Evolutionary conservation across 306 rosid species (phyloP), one percentile per base, ranked within the genome.

Genomic region (Prunus davidiana): DNA sequence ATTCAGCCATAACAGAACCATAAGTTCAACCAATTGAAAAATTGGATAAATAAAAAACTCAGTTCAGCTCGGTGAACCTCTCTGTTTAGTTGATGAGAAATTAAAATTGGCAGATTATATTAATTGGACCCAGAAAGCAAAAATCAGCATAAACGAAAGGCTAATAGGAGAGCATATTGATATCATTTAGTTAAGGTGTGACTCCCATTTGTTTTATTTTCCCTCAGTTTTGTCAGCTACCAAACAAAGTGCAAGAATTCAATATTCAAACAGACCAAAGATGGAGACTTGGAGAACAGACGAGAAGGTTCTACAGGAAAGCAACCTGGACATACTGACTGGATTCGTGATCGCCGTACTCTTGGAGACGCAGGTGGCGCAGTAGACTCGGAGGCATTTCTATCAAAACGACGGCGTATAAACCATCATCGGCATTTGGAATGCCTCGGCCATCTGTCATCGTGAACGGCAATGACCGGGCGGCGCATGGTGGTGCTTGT

Each of bases 281-380:
- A 43, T 50, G 2, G 51, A 38, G 55, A 16, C 32, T 11, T 34
- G 49, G 51, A 34, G 13, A 60, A 38, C 43, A 38, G 9, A 38
- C 43, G 43, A 38, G 9, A 38, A 38, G 43, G 43, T 38, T 38
- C 43, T 38, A 38, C 43, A 61, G 56, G 28, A 30, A 3, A 63
- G 24, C 65, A 67, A 90, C 92, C 96, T 88, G 75, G 86, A 77
- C 92, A 90, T 88, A 79, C 68, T 67, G 83, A 66, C 4, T 27
- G 70, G 45, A 51, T 52, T 75, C 64, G 52, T 15, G 74, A 69
- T 68, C n/a, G n/a, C n/a, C n/a, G n/a, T n/a, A n/a, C n/a, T n/a
- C n/a, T n/a, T 14, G 73, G 63, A 61, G 57, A 57, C 50, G 34
- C 62, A n/a, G 64, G 32, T 60, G 75, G 72, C 57, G 64, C 52